Base-by-base conservation (phyloP, 306 rosid genomes). In the Dalbergia cultrata region DNA sequence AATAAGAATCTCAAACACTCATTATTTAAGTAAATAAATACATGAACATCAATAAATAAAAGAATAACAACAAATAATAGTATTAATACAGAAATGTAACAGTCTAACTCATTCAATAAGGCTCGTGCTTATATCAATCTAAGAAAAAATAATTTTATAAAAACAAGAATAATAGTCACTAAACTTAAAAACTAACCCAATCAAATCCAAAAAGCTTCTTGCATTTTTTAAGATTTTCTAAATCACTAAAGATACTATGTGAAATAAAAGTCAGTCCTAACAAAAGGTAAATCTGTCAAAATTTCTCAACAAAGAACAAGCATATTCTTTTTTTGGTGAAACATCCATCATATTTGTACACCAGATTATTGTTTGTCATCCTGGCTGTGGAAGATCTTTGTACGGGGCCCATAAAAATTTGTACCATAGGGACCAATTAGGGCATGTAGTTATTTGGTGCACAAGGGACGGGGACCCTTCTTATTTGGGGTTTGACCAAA, bases 401-500 rank as follows among this genome's bases (percentile, higher is more conserved):
- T 41, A 72, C 9, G n/a, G 76, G 83, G 80, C 70, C 87, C 88
- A 85, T 86, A 85, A 74, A 53, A 72, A 43, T 49, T 52, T 70
- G 83, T 84, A 82, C 44, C 68, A 72, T 61, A 44, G 39, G 17
- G 80, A 58, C 84, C 82, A 70, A 82, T 66, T 49, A 75, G 81
- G 50, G 2, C 12, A 81, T 49, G 45, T 78, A 45, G 50, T 82
- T 1, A 26, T 62, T 80, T 57, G 81, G 66, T 13, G 62, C 56
- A 81, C 52, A 68, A 19, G 81, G 79, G 81, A 70, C 70, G 76
- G 33, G 66, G 66, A 59, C 81, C 76, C 91, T 62, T 67, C 77
- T 59, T 52, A 71, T 57, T 26, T 21, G 90, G 89, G 88, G 82
- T 83, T 89, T 85, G 92, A 85, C 91, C 74, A 37, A 37, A 49